Conservation (phyloP, 2,329 filamentous ascomycete genomes). For the Meredithiella fracta region DNA sequence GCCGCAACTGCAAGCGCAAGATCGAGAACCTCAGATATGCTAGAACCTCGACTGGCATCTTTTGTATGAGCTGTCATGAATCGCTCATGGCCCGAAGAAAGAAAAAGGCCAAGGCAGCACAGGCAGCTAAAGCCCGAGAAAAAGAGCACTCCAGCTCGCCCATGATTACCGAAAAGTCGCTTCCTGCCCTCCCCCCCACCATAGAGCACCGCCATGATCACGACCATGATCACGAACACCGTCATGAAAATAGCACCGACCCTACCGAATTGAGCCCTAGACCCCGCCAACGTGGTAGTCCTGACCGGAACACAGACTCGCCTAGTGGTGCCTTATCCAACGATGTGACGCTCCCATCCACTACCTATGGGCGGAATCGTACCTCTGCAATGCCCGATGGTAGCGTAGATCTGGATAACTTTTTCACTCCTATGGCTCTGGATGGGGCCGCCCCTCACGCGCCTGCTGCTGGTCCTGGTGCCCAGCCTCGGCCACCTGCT, state of each 20-base stretch:
- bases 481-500: conserved; percentile 29
- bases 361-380: conserved; percentile 62
- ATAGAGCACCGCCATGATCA: conserved; percentile 5
- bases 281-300: conserved; percentile 27
- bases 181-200: conserved; percentile 72
- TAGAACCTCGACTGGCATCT: conserved; percentile 92
- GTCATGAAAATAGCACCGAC: conserved; percentile 42
- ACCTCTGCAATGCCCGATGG: conserved; percentile 39
- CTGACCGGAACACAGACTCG: conserved; percentile 9
- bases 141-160: conserved; percentile 38
- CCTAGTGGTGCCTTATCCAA: conserved; percentile 27
- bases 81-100: conserved; percentile 82
- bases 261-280: conserved; percentile 54
- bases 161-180: conserved; percentile 72
- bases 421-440: conserved; percentile 60
- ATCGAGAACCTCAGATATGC: conserved; percentile 98
- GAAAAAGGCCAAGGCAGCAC: conserved; percentile 59
- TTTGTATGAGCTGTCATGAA: conserved; percentile 98
- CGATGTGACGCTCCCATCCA: conserved; percentile 54
- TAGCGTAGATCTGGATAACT: conserved; percentile 45
- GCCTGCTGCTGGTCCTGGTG: conserved; percentile 50
- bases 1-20: conserved; percentile 94
- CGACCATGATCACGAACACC: conserved; percentile 4
- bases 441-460: conserved; percentile 47
- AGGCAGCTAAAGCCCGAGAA: conserved; percentile 41